Conservation (phyloP, 352 stramenopile species). For the Globisporangium cylindrosporum region DNA sequence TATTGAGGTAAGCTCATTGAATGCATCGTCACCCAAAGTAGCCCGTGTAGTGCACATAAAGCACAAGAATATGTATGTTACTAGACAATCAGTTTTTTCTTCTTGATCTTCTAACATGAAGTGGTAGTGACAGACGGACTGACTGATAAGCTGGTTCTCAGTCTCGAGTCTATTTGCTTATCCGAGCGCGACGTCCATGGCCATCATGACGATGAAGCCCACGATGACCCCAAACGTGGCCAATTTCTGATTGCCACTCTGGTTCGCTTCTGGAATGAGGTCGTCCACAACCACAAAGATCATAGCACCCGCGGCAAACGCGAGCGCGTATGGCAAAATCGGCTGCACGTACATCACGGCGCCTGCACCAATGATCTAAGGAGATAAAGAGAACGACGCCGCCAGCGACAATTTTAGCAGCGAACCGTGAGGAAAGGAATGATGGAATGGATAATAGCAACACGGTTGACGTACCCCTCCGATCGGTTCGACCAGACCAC, state of each 20-base stretch:
- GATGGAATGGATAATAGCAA: not conserved
- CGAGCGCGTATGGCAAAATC: constrained; percentile 88
- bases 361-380: constrained; percentile 76
- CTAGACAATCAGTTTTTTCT: not conserved
- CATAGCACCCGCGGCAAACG: constrained; percentile 89
- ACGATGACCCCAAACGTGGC: constrained; percentile 84
- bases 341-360: constrained; percentile 85
- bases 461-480: constrained; percentile 63
- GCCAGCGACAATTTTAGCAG: constrained; percentile 6
- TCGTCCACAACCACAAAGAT: constrained; percentile 92
- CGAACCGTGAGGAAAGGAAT: too few relatives aligned
- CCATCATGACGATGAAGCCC: constrained; percentile 92
- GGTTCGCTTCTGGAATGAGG: constrained; percentile 85
- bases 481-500: constrained; percentile 86
- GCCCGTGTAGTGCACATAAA: not conserved
- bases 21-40: not conserved
- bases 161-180: constrained; percentile 18
- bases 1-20: not conserved
- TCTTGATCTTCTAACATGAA: not conserved
- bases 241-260: constrained; percentile 88
- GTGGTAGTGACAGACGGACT: not conserved
- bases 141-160: not conserved
- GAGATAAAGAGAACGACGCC: constrained; percentile 1
- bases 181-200: constrained; percentile 83
- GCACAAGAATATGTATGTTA: not conserved